Evolutionary conservation across 768 basidiomycete genomes (phyloP), one percentile per base, ranked within the genome.

Genomic region (Chalciporus piperatus): DNA sequence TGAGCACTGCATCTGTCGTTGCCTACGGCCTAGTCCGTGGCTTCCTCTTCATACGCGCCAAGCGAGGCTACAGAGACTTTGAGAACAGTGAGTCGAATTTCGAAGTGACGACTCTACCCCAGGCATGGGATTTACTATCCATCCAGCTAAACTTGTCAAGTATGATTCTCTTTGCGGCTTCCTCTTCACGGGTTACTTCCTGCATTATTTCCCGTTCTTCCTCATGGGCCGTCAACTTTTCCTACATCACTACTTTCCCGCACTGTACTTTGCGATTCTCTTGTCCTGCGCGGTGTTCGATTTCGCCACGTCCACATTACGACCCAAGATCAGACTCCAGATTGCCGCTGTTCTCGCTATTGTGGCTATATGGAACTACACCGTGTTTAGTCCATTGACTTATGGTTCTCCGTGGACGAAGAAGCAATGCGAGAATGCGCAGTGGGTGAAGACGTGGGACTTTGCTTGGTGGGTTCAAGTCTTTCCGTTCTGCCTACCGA

Each of bases 121-220:
- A 27, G 27, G 6, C 27, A 27, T 27, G 27, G 25, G 3, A 39
- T 14, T 22, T 69, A 4, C 7, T 10, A 10, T 10, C 11, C 30
- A 13, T 27, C 32, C 61, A 97, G 94, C 88, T 54, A 88, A 85
- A 67, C 84, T 96, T 40, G 84, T 88, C 40, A 95, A 95, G 70
- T 98, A 98, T 70, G 94, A 98, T 69, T 70, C 83, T 22, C 74
- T 96, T 1, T 93, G 92, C 55, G 88, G 87, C 0, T 97, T 98
- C 82, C 81, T 98, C 51, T 87, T 92, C 74, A 69, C 92, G 28
- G 94, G 92, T 42, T 99, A 96, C 92, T 74, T 76, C 22, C 65
- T 99, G 30, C 97, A 98, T 73, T 98, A 97, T 72, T 78, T 91
- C 65, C 97, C 97, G 13, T 99, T 99, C 82, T 98, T 85, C 82